Conservation (phyloP, 441 rosid species). For the Hura crepitans region DNA sequence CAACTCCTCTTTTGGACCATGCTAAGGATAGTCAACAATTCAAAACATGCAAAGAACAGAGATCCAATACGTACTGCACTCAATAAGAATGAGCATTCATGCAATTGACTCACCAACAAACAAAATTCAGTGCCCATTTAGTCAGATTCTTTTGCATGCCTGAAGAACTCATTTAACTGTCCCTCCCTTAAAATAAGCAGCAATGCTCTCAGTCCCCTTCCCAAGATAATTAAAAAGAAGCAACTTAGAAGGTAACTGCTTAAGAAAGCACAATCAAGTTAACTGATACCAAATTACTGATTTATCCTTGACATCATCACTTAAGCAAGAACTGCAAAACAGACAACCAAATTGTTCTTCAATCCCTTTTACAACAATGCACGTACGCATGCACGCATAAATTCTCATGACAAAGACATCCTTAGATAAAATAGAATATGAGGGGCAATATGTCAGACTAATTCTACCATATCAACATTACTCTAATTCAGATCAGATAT, state of each 20-base stretch:
- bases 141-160: constrained; percentile 26
- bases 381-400: background rate
- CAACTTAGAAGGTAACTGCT: constrained; percentile 19
- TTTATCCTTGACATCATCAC: background rate
- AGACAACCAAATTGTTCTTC: background rate
- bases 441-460: no score
- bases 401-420: background rate
- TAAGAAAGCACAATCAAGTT: background rate
- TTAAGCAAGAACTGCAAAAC: constrained; percentile 2
- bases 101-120: constrained; percentile 16
- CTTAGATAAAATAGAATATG: background rate
- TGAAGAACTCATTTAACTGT: constrained; percentile 19
- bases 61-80: constrained; percentile 11
- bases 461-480: background rate
- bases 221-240: constrained; percentile 23
- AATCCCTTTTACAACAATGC: background rate
- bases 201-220: constrained; percentile 28
- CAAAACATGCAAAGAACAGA: background rate
- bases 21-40: constrained; percentile 16
- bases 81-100: constrained; percentile 13
- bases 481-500: constrained; percentile 1
- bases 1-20: constrained; percentile 17
- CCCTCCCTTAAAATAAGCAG: constrained; percentile 24
- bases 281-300: background rate
- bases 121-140: constrained; percentile 23